phyloP scores from a whole-genome alignment of 1,139 yeast genomes.

The Pichia cactophila region DNA sequence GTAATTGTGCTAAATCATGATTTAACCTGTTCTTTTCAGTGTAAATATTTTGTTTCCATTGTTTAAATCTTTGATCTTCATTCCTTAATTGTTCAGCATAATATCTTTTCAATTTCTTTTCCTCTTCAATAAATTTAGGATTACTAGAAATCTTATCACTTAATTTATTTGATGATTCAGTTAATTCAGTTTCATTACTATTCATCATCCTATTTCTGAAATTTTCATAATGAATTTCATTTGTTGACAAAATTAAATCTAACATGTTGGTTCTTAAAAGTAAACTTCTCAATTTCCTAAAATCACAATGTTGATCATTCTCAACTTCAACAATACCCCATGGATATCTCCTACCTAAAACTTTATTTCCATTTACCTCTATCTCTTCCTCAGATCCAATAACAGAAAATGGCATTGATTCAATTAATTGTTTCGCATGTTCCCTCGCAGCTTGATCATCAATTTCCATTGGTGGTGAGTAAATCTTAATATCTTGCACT shows the following conservation, averaged over 20 bases:
- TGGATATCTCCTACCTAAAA: slow-evolving; percentile 88
- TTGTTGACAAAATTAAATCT: slow-evolving; percentile 82
- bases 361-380: slow-evolving; percentile 69
- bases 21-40: slow-evolving; percentile 91
- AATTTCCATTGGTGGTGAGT: slow-evolving; percentile 75
- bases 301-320: slow-evolving; percentile 92
- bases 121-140: slow-evolving; percentile 94
- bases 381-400: slow-evolving; percentile 87
- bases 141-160: slow-evolving; percentile 44
- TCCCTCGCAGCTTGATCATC: slow-evolving; percentile 73
- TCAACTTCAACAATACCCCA: slow-evolving; percentile 99
- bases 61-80: slow-evolving; percentile 94
- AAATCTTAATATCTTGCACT: slow-evolving; percentile 85
- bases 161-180: slow-evolving; percentile 20
- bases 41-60: slow-evolving; percentile 95
- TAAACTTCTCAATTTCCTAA: slow-evolving; percentile 81
- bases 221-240: slow-evolving; percentile 85
- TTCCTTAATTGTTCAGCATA: slow-evolving; percentile 98
- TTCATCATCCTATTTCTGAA: slow-evolving; percentile 81
- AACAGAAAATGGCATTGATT: slow-evolving; percentile 89
- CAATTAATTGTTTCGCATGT: slow-evolving; percentile 76
- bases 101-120: slow-evolving; percentile 84
- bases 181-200: slow-evolving; percentile 24
- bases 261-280: slow-evolving; percentile 89
- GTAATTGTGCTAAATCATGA: slow-evolving; percentile 88